Evolutionary conservation across 768 basidiomycete genomes (phyloP).

Genomic region (Pisolithus orientalis): DNA sequence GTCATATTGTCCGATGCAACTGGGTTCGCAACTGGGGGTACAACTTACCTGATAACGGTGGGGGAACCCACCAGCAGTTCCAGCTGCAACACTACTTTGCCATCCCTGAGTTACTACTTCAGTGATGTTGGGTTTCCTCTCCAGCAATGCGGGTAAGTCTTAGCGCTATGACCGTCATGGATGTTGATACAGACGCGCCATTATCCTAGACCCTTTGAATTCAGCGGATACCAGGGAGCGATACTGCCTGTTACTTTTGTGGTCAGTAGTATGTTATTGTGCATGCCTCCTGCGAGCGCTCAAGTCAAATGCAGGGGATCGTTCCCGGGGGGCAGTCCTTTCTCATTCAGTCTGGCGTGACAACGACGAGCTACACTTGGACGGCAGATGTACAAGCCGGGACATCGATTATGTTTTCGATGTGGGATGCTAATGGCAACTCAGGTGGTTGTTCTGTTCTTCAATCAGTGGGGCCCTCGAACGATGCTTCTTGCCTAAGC

Average conservation of each 20-base stretch:
- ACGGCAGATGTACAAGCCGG: no score
- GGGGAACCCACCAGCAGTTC: slow-evolving; percentile 34
- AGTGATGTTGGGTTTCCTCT: slow-evolving; percentile 40
- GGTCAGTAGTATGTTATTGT: no score
- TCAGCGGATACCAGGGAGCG: no score
- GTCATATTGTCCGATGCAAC: slow-evolving; percentile 67
- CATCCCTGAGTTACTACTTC: slow-evolving; percentile 42
- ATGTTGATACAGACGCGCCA: slow-evolving; percentile 1
- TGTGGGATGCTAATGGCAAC: no score
- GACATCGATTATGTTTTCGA: no score
- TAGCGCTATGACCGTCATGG: not conserved
- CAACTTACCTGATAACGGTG: slow-evolving; percentile 30
- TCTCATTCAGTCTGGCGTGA: no score
- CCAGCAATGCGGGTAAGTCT: slow-evolving; percentile 53
- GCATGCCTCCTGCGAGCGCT: not conserved
- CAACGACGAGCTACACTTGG: no score
- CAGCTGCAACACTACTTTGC: slow-evolving; percentile 44
- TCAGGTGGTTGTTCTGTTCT: no score
- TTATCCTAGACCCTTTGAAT: slow-evolving; percentile 22
- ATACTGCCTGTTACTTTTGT: no score
- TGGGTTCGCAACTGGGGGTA: no score
- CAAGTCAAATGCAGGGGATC: slow-evolving; percentile 36
- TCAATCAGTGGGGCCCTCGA: no score
- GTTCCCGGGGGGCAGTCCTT: slow-evolving; percentile 54
- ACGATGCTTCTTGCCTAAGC: no score